Percentiles rank a stretch among this genome's conserved stretches.
These are phyloP conservation scores for Fraxinus dipetala DNA, from an alignment of 305 asterid species.

Conservation along the genomic window DNA sequence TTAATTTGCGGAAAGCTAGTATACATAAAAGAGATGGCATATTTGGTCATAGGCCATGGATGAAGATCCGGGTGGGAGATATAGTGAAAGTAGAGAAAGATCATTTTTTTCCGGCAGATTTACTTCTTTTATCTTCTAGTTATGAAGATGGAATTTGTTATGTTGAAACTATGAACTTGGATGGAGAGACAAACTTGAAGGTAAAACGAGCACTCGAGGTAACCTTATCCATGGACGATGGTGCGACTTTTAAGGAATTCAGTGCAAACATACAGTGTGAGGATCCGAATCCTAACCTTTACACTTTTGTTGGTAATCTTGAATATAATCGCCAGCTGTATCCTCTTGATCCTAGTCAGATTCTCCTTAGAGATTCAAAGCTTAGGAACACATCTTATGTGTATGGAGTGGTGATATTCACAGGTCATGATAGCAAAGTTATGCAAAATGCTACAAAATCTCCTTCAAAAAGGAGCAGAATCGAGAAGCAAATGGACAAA, in stretches of 20 bases:
- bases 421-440: conserved; percentile 63
- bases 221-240: conserved; percentile 42
- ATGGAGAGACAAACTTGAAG: conserved; percentile 71
- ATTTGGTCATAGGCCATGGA: conserved; percentile 56
- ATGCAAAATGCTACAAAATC: conserved; percentile 61
- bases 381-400: conserved; percentile 55
- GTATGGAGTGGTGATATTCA: conserved; percentile 60
- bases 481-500: conserved; percentile 62
- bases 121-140: conserved; percentile 54
- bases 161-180: conserved; percentile 62
- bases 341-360: conserved; percentile 57
- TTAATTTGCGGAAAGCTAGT: conserved; percentile 45
- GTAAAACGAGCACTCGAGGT: conserved; percentile 51
- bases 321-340: conserved; percentile 39
- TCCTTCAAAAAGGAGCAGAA: conserved; percentile 61
- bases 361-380: conserved; percentile 62
- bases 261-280: conserved; percentile 48
- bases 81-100: conserved; percentile 60
- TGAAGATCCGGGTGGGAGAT: conserved; percentile 64
- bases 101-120: conserved; percentile 61
- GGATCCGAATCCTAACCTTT: conserved; percentile 65
- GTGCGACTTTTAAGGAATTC: conserved; percentile 43
- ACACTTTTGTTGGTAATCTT: conserved; percentile 55
- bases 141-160: conserved; percentile 67
- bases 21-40: conserved; percentile 50